These are phyloP conservation scores for Yarrowia divulgata DNA, from an alignment of 805 yeast genomes.

Conservation along the genomic window DNA sequence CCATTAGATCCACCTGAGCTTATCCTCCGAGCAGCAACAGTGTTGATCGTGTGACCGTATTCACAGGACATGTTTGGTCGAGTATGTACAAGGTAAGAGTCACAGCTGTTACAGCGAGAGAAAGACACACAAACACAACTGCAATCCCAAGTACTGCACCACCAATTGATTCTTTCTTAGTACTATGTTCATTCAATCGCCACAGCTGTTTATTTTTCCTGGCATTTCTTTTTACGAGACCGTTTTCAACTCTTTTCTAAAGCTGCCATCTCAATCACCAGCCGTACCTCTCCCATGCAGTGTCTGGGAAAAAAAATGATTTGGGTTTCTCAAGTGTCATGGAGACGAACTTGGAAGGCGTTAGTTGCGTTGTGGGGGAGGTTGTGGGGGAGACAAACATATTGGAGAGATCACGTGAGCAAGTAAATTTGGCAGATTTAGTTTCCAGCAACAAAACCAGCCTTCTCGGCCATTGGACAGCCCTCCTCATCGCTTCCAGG, in stretches of 20 bases:
- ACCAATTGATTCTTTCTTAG: too few relatives aligned
- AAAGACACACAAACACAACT: too few relatives aligned
- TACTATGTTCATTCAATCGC: too few relatives aligned
- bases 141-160: too few relatives aligned
- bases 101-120: not conserved
- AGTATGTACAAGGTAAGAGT: not conserved
- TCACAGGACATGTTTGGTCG: too few relatives aligned
- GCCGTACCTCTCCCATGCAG: conserved; percentile 19
- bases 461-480: too few relatives aligned
- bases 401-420: not conserved
- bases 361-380: not conserved
- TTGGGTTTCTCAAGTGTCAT: not conserved
- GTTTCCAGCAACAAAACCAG: not conserved
- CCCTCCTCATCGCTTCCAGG: not conserved
- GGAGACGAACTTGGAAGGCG: not conserved
- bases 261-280: conserved; percentile 22
- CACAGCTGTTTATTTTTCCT: too few relatives aligned
- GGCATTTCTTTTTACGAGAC: conserved; percentile 3
- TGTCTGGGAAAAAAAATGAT: not conserved
- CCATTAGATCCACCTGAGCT: conserved; percentile 20
- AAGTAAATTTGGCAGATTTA: too few relatives aligned
- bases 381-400: too few relatives aligned
- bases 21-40: conserved; percentile 1
- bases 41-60: conserved; percentile 20
- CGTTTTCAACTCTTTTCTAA: not conserved